phyloP scores from a whole-genome alignment of 805 yeast species.

The Teunomyces stri region DNA sequence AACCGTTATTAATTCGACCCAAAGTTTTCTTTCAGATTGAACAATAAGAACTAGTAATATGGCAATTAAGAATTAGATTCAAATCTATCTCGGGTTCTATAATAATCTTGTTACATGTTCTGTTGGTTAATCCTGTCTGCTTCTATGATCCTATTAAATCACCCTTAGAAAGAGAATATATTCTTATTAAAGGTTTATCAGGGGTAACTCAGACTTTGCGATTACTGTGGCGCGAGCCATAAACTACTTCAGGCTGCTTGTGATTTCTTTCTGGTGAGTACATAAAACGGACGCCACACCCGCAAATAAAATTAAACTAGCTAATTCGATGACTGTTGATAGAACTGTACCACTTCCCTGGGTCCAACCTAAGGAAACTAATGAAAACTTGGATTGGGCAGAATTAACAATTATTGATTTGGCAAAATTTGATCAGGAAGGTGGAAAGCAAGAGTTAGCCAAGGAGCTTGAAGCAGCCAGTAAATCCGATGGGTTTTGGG shows the following conservation, averaged over 20 bases:
- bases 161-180: too few species aligned
- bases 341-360: constrained; percentile 14
- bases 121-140: too few species aligned
- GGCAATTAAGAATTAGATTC: too few species aligned
- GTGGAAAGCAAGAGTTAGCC: constrained; percentile 26
- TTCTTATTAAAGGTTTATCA: too few species aligned
- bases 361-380: constrained; percentile 25
- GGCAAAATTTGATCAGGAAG: constrained; percentile 23
- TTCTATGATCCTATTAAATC: too few species aligned
- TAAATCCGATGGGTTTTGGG: constrained; percentile 32
- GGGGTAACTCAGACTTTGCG: neutral
- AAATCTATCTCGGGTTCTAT: too few species aligned
- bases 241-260: neutral
- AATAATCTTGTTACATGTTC: too few species aligned
- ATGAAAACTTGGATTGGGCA: constrained; percentile 30
- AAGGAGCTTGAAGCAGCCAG: constrained; percentile 24
- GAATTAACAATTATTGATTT: constrained; percentile 27
- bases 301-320: neutral
- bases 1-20: too few species aligned
- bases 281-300: neutral
- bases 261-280: neutral
- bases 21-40: too few species aligned
- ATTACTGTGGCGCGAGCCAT: constrained; percentile 1
- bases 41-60: too few species aligned
- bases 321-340: neutral